A percentile compares a stretch with the other conserved stretches of the same genome.
These are phyloP conservation scores for Penicillium samsonianum DNA, from an alignment of 495 filamentous ascomycete species.

Conservation along the genomic window DNA sequence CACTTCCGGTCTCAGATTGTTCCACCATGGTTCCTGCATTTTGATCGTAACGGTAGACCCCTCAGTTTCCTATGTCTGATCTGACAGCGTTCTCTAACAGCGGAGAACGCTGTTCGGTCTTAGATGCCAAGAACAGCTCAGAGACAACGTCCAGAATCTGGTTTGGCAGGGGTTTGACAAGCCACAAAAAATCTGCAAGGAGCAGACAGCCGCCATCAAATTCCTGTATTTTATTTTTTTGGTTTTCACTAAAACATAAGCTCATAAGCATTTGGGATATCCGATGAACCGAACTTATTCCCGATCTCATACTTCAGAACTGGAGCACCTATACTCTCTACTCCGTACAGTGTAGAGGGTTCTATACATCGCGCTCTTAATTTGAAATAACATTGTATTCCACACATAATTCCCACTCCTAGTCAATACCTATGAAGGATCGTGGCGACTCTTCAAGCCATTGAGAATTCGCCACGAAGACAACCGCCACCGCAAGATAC, in stretches of 20 bases:
- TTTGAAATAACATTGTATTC: not conserved
- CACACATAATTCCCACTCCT: not conserved
- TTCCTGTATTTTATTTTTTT: slow-evolving; percentile 2
- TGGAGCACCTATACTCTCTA: not conserved
- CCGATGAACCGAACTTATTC: not conserved
- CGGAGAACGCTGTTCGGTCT: not conserved
- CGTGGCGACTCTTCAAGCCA: slow-evolving; percentile 4
- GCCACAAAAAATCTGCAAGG: slow-evolving; percentile 7
- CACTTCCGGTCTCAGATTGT: slow-evolving; percentile 1
- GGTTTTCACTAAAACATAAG: slow-evolving; percentile 3
- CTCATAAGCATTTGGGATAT: not conserved
- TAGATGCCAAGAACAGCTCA: not conserved
- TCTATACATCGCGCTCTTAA: not conserved
- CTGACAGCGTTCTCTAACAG: not conserved
- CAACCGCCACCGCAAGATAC: slow-evolving; percentile 10
- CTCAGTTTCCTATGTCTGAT: not conserved
- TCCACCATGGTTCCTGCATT: not conserved
- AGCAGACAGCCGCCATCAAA: slow-evolving; percentile 3
- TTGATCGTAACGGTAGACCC: not conserved
- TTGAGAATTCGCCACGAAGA: slow-evolving; percentile 12
- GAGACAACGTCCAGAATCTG: not conserved
- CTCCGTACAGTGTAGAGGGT: not conserved
- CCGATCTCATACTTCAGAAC: not conserved
- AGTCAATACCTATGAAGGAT: not conserved
- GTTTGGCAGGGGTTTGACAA: slow-evolving; percentile 7